A percentile compares a stretch with the other conserved stretches of the same genome.
Evolutionary conservation across 169 alveolate species (phyloP).

Genomic region (Amoebophrya sp.): DNA sequence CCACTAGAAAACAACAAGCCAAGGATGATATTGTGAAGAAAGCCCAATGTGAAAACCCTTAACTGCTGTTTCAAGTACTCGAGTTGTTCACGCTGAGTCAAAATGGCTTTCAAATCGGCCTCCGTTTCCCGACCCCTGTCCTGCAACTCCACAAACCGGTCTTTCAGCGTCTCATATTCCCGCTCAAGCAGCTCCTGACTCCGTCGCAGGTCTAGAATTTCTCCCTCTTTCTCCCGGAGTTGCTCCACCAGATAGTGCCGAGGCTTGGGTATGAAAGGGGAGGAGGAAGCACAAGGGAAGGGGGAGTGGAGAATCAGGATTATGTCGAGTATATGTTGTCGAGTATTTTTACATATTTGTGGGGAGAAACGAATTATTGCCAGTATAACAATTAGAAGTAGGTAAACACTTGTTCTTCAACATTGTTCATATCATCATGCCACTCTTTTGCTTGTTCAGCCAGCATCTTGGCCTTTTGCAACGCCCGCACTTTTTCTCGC

Average conservation of each 20-base stretch:
- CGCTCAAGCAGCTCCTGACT: not conserved
- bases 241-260: not conserved
- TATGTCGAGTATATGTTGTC: no score
- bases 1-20: no score
- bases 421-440: no score
- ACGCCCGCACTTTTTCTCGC: not conserved
- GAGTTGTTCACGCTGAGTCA: not conserved
- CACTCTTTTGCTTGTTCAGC: not conserved
- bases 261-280: no score
- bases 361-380: no score
- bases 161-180: not conserved
- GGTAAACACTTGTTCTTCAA: no score
- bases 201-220: not conserved
- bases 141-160: not conserved
- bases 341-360: no score
- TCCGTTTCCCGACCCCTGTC: not conserved
- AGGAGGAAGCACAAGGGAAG: no score
- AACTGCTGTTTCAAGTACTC: not conserved
- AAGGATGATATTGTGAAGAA: no score
- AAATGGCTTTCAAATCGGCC: not conserved
- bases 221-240: not conserved
- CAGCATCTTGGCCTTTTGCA: not conserved
- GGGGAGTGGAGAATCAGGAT: no score
- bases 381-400: no score
- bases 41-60: no score